A percentile compares a stretch with the other conserved stretches of the same genome.
These are phyloP conservation scores for Yamadazyma friedrichii DNA, from an alignment of 1,139 yeast genomes.

Conservation along the genomic window DNA sequence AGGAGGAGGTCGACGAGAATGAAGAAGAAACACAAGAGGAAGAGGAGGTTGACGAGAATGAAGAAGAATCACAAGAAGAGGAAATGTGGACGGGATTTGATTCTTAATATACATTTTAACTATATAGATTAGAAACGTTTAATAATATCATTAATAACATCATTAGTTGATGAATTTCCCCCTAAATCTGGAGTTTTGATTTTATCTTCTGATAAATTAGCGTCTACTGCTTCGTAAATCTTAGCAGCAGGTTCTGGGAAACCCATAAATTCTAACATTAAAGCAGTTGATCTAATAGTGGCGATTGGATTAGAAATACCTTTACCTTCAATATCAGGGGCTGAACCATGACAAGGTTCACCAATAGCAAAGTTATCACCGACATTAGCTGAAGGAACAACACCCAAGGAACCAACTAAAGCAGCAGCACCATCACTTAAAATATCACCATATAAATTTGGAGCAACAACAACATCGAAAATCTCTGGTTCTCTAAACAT, in stretches of 20 bases:
- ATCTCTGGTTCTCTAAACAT: constrained; percentile 97
- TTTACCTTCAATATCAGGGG: constrained; percentile 96
- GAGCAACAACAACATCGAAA: constrained; percentile 97
- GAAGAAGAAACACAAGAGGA: constrained; percentile 6
- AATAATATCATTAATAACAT: constrained; percentile 80
- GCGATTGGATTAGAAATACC: constrained; percentile 97
- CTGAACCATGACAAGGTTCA: constrained; percentile 99
- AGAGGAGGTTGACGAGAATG: constrained; percentile 7
- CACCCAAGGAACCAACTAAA: constrained; percentile 95
- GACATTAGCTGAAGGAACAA: constrained; percentile 96
- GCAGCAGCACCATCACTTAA: constrained; percentile 99
- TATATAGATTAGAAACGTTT: constrained; percentile 21
- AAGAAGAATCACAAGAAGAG: constrained; percentile 5
- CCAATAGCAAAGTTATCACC: constrained; percentile 96
- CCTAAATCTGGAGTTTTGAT: constrained; percentile 95
- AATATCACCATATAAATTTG: constrained; percentile 96
- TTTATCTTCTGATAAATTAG: constrained; percentile 76
- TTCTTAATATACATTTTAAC: constrained; percentile 1
- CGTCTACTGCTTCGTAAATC: constrained; percentile 93
- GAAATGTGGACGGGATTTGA: constrained; percentile 19
- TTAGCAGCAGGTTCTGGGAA: constrained; percentile 85
- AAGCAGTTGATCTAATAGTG: constrained; percentile 94
- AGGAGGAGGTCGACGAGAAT: constrained; percentile 18
- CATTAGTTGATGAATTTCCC: constrained; percentile 80
- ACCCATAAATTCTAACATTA: constrained; percentile 97